Conservation (phyloP, 768 basidiomycete species). For the Daedaleopsis nitida region DNA sequence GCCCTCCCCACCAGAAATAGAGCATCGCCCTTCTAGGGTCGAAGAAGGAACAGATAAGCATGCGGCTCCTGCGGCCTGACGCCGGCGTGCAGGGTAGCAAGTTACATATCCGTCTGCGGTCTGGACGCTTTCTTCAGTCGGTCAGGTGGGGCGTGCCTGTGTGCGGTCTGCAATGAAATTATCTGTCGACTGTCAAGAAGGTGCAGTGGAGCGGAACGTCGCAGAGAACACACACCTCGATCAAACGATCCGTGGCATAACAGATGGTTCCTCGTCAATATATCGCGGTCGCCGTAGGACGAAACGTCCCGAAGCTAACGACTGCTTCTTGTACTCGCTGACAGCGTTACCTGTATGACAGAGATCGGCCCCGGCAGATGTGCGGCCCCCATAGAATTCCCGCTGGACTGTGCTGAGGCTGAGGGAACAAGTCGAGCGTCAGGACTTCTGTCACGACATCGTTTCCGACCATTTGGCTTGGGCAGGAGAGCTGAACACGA, state of each 20-base stretch:
- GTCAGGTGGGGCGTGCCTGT: background rate
- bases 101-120: too few relatives aligned
- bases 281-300: background rate
- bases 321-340: background rate
- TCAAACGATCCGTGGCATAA: background rate
- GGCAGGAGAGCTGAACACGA: background rate
- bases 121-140: background rate
- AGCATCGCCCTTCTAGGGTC: constrained; percentile 1
- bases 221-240: background rate
- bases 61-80: constrained; percentile 6
- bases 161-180: background rate
- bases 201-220: background rate
- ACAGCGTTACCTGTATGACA: background rate
- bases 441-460: background rate
- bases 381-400: background rate
- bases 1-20: constrained; percentile 14
- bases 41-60: constrained; percentile 18
- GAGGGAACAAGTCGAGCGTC: background rate
- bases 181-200: background rate
- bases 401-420: background rate
- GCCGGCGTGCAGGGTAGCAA: background rate
- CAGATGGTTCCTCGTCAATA: background rate
- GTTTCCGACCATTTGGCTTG: background rate
- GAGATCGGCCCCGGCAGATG: background rate
- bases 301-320: background rate